Base-by-base conservation (phyloP, 2,329 filamentous ascomycete genomes). In the Claviceps purpurea region DNA sequence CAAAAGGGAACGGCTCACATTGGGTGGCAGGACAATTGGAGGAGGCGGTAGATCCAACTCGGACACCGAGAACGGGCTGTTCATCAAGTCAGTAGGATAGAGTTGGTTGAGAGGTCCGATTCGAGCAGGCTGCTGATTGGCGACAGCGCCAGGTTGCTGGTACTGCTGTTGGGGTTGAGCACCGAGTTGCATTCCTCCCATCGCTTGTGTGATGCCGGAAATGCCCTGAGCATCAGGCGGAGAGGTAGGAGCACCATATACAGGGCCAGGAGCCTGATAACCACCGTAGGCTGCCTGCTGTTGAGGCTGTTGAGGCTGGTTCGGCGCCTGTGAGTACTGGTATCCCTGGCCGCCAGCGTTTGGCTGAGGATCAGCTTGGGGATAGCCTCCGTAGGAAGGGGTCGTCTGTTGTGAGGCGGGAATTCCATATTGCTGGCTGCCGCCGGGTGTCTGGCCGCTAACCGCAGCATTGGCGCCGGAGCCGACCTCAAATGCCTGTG, bases 11-110 rank as follows among this genome's bases (percentile, higher is more conserved):
- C 43, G 52, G 78, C 87, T 74, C 75, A 96, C 91, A 71, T 95
- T 95, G 50, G 89, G 82, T 47, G 93, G 93, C 43, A 98, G 75
- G 60, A 95, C 81, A 62, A 95, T 94, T 16, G 89, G 85, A 54
- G 93, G 93, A 38, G 93, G 93, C 46, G 90, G 88, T 55, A 90
- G 78, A 61, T 97, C 91, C 57, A 98, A 73, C 73, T 97, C 93
- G 49, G 85, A 82, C 60, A 95, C 89, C 65, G 95, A 91, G 72
- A 98, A 95, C 26, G 91, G 90, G 70, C 95, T 88, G 61, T 85
- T 88, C 62, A 95, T 78, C 55, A 98, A 78, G 65, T 98, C 93
- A 44, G 89, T 91, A 18, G 90, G 87, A 66, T 93, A 91, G 54
- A 97, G 80, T 70, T 91, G 88, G 70, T 96, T 97, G 59, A 95